phyloP scores from a whole-genome alignment of 768 basidiomycete species.

The Royoungia palumana region DNA sequence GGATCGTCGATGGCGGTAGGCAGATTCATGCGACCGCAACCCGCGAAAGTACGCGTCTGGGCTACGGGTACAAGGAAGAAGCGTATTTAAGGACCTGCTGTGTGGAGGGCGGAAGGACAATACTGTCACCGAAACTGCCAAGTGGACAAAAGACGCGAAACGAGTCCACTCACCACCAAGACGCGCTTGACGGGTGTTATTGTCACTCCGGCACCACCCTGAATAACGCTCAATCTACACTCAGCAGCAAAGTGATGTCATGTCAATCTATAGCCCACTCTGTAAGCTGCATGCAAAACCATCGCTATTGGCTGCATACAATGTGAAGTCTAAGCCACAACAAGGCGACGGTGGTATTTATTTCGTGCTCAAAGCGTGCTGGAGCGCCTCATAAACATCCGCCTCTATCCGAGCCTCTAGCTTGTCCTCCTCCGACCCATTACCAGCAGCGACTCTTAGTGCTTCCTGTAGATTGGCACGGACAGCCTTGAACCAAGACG shows the following conservation, averaged over 20 bases:
- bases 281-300: too few species aligned
- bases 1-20: conserved; percentile 14
- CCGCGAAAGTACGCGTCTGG: not conserved
- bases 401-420: conserved; percentile 91
- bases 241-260: too few species aligned
- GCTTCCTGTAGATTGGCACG: conserved; percentile 89
- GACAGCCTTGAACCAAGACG: conserved; percentile 61
- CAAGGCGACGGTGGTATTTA: conserved; percentile 23
- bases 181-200: too few species aligned
- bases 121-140: too few species aligned
- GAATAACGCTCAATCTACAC: too few species aligned
- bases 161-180: too few species aligned
- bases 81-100: too few species aligned
- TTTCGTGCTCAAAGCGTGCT: conserved; percentile 68
- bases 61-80: not conserved
- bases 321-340: conserved; percentile 13
- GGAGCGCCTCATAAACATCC: conserved; percentile 94
- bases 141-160: too few species aligned
- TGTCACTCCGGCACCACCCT: too few species aligned
- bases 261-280: too few species aligned
- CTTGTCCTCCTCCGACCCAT: conserved; percentile 91
- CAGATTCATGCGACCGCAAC: conserved; percentile 5
- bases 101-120: too few species aligned
- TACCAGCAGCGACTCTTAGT: conserved; percentile 72
- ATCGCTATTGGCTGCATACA: not conserved